These are phyloP conservation scores for Musa troglodytarum DNA, from an alignment of 176 grass and related monocot species.

Conservation along the genomic window DNA sequence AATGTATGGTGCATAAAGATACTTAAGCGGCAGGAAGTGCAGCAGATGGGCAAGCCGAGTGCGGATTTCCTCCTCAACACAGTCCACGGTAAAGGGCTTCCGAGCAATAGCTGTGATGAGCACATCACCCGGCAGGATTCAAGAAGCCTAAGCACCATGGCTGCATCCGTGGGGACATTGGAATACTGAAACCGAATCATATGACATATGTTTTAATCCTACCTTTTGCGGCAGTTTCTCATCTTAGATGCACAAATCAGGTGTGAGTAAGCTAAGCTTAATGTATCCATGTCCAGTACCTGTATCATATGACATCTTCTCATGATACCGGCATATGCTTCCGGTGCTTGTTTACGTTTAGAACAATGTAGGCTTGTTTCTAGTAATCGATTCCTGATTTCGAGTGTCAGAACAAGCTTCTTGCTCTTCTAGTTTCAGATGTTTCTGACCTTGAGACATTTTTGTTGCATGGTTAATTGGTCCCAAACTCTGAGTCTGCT, in stretches of 20 bases:
- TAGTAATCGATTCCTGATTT: neutral
- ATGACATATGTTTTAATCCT: neutral
- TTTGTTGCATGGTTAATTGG: neutral
- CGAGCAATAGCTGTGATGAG: slow-evolving; percentile 55
- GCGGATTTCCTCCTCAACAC: slow-evolving; percentile 58
- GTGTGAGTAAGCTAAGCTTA: slow-evolving; percentile 7
- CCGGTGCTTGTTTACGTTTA: slow-evolving; percentile 15
- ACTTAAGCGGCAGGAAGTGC: slow-evolving; percentile 82
- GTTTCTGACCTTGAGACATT: neutral
- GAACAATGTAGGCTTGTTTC: slow-evolving; percentile 15
- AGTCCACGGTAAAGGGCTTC: slow-evolving; percentile 37
- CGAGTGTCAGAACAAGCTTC: neutral
- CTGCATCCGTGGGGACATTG: slow-evolving; percentile 59
- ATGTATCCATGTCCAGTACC: slow-evolving; percentile 53
- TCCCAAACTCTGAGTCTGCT: no score
- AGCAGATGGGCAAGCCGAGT: slow-evolving; percentile 81
- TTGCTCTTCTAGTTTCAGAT: neutral
- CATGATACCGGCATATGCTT: slow-evolving; percentile 25
- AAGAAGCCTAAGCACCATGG: slow-evolving; percentile 61
- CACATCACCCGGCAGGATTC: slow-evolving; percentile 67
- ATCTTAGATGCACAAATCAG: slow-evolving; percentile 24
- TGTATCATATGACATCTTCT: slow-evolving; percentile 45
- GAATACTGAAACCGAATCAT: slow-evolving; percentile 50
- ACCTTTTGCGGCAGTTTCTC: slow-evolving; percentile 24
- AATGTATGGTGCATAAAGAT: slow-evolving; percentile 95